These are phyloP conservation scores for Fomitopsis pulvina DNA, from an alignment of 768 basidiomycete species.

Conservation along the genomic window DNA sequence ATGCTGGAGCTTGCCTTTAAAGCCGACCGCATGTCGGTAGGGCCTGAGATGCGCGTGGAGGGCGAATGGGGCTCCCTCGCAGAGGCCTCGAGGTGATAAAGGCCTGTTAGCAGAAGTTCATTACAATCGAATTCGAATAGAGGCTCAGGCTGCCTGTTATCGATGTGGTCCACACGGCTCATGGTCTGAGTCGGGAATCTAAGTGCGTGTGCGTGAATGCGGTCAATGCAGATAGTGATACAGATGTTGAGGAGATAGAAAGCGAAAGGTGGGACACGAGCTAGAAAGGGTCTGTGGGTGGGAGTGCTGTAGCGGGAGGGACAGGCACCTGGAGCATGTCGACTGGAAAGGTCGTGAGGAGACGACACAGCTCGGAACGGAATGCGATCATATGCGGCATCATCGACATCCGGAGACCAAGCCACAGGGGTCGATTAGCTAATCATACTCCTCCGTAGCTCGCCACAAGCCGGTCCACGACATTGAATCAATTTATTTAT, in stretches of 20 bases:
- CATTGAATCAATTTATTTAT: too few species aligned
- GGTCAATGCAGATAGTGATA: slow-evolving; percentile 15
- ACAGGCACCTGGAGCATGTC: background rate
- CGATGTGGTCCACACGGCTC: slow-evolving; percentile 36
- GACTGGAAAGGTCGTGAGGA: background rate
- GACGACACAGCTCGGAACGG: slow-evolving; percentile 3
- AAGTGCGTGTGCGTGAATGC: slow-evolving; percentile 6
- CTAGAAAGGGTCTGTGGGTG: slow-evolving; percentile 5
- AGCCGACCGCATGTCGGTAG: slow-evolving; percentile 5
- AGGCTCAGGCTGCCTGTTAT: slow-evolving; percentile 43
- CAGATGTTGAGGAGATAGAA: slow-evolving; percentile 5
- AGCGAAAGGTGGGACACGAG: slow-evolving; percentile 1
- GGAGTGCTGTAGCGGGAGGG: background rate
- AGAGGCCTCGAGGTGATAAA: slow-evolving; percentile 19
- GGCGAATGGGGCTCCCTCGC: slow-evolving; percentile 12
- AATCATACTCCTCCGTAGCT: background rate
- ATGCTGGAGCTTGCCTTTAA: slow-evolving; percentile 5
- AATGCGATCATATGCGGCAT: background rate
- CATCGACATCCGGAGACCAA: background rate
- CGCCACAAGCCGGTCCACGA: too few species aligned
- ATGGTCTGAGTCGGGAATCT: slow-evolving; percentile 28
- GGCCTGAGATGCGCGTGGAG: slow-evolving; percentile 3
- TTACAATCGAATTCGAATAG: slow-evolving; percentile 46
- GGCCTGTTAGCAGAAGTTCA: slow-evolving; percentile 26
- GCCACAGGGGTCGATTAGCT: too few species aligned